Percentiles rank a stretch among this genome's conserved stretches.
Evolutionary conservation across 2,329 filamentous ascomycete species (phyloP).

Genomic region (Waltergamsia citrina): DNA sequence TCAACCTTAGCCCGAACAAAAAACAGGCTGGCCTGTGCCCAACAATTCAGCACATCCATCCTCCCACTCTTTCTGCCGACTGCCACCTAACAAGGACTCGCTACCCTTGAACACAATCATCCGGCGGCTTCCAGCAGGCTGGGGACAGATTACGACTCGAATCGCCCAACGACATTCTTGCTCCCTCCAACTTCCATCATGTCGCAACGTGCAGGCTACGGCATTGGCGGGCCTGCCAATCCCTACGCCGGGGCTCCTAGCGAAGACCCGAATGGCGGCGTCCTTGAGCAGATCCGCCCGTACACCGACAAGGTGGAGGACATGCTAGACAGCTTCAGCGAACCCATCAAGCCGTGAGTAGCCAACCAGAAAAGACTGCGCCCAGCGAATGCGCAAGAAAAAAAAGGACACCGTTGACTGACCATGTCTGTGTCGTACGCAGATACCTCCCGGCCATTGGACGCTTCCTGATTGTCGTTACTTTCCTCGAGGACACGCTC

Average conservation of each 20-base stretch:
- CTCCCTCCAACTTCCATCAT: conserved; percentile 12
- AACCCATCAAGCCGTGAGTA: conserved; percentile 83
- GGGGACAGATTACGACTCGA: too few relatives aligned
- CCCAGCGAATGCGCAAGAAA: not conserved
- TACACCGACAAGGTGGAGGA: conserved; percentile 99
- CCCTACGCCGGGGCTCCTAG: conserved; percentile 54
- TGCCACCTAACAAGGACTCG: too few relatives aligned
- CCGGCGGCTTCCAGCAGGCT: too few relatives aligned
- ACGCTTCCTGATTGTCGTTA: conserved; percentile 95
- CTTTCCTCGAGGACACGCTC: conserved; percentile 92
- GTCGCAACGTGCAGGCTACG: conserved; percentile 62
- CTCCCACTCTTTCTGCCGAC: too few relatives aligned
- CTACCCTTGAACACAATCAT: too few relatives aligned
- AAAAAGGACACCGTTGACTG: conserved; percentile 1
- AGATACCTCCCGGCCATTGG: conserved; percentile 93
- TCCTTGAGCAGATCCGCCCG: conserved; percentile 77
- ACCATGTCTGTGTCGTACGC: conserved; percentile 13
- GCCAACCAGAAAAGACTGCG: too few relatives aligned
- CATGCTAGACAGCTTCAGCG: conserved; percentile 73
- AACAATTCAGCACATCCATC: too few relatives aligned
- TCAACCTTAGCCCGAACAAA: not conserved
- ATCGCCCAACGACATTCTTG: too few relatives aligned
- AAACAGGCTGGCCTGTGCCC: conserved; percentile 1
- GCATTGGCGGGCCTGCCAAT: conserved; percentile 61
- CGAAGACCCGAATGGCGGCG: conserved; percentile 52